A percentile compares a stretch with the other conserved stretches of the same genome.
These are phyloP conservation scores for Thermochaetoides thermophila DNA, from an alignment of 495 filamentous ascomycete species.

Conservation along the genomic window DNA sequence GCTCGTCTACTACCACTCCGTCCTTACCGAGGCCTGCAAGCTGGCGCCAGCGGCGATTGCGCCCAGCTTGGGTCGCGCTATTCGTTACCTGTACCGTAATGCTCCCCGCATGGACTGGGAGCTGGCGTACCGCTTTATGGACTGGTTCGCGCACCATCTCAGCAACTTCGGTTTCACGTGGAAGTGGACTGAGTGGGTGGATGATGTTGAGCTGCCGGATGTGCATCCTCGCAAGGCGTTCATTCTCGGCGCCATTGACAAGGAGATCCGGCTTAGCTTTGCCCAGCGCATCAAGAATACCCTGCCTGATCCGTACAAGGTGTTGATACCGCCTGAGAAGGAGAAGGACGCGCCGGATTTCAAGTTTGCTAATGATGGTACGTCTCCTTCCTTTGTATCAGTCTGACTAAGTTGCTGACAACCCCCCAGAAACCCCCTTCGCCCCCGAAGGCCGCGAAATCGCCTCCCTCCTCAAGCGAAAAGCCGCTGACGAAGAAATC, in stretches of 20 bases:
- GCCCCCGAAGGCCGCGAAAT: constrained; percentile 65
- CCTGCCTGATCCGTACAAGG: constrained; percentile 70
- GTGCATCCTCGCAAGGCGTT: constrained; percentile 85
- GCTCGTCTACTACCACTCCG: constrained; percentile 87
- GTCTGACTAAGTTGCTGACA: constrained; percentile 7
- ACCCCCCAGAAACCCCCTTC: constrained; percentile 79
- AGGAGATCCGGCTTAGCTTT: constrained; percentile 93
- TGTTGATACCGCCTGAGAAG: constrained; percentile 68
- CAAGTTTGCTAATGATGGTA: constrained; percentile 73
- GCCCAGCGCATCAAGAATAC: constrained; percentile 91
- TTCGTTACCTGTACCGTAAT: constrained; percentile 75
- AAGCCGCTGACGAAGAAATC: constrained; percentile 69
- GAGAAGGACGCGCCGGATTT: constrained; percentile 90
- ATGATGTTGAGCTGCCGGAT: constrained; percentile 62
- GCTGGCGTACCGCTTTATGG: constrained; percentile 71
- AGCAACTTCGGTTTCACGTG: constrained; percentile 99
- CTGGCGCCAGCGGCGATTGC: constrained; percentile 89
- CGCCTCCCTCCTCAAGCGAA: constrained; percentile 61
- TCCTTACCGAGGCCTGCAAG: constrained; percentile 90
- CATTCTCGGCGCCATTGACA: constrained; percentile 79
- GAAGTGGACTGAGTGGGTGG: constrained; percentile 98
- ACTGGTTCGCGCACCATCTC: constrained; percentile 96
- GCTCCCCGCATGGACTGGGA: constrained; percentile 75
- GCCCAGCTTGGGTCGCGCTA: constrained; percentile 86
- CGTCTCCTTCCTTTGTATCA: constrained; percentile 17